Percentiles rank a stretch among this genome's conserved stretches.
Evolutionary conservation across 2,329 filamentous ascomycete species (phyloP).

Genomic region (Canariomyces notabilis): DNA sequence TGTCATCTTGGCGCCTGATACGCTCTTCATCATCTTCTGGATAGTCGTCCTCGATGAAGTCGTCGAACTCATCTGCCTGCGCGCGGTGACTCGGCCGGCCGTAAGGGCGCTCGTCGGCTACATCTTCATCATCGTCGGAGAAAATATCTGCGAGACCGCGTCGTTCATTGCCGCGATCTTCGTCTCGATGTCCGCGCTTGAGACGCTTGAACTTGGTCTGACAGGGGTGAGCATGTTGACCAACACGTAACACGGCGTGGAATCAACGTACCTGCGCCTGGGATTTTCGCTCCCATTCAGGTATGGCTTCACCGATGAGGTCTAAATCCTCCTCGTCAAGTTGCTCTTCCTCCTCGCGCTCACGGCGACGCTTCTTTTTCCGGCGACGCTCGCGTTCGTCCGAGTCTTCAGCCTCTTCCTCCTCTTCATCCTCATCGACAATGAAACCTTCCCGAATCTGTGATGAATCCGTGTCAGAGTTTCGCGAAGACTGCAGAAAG

Average conservation of each 20-base stretch:
- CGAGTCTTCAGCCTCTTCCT: slow-evolving; percentile 58
- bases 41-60: slow-evolving; percentile 96
- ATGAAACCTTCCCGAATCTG: slow-evolving; percentile 94
- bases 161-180: slow-evolving; percentile 57
- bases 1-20: slow-evolving; percentile 72
- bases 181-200: slow-evolving; percentile 80
- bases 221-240: slow-evolving; percentile 3
- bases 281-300: slow-evolving; percentile 62
- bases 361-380: slow-evolving; percentile 71
- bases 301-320: slow-evolving; percentile 79
- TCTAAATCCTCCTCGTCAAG: slow-evolving; percentile 96
- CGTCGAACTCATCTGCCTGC: slow-evolving; percentile 76
- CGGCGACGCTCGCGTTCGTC: slow-evolving; percentile 54
- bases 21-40: slow-evolving; percentile 79
- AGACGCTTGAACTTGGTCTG: slow-evolving; percentile 93
- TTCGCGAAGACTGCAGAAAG: slow-evolving; percentile 12
- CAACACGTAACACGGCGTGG: neutral
- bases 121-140: slow-evolving; percentile 85
- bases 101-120: slow-evolving; percentile 49
- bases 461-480: slow-evolving; percentile 8
- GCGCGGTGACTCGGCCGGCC: slow-evolving; percentile 51
- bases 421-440: slow-evolving; percentile 83
- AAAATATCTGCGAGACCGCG: slow-evolving; percentile 89
- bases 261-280: slow-evolving; percentile 60
- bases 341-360: slow-evolving; percentile 79